Evolutionary conservation across 108 stramenopile genomes (phyloP).

Genomic region (Halocafeteria seosinensis): DNA sequence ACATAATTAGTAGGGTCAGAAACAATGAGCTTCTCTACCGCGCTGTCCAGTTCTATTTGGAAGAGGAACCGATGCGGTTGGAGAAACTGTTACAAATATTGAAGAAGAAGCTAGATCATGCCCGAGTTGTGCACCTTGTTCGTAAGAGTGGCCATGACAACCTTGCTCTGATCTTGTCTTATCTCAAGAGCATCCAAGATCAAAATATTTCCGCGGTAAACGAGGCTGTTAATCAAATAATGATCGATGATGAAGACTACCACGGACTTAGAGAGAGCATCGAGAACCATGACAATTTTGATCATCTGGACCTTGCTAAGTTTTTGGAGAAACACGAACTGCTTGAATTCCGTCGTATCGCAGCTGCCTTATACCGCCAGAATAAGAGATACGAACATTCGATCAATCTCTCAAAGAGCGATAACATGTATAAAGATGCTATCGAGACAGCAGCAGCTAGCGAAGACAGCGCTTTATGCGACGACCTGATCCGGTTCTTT

Average conservation of each 20-base stretch:
- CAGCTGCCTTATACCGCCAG: slow-evolving; percentile 89
- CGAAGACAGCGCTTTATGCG: slow-evolving; percentile 67
- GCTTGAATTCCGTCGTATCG: slow-evolving; percentile 94
- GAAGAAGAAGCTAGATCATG: slow-evolving; percentile 77
- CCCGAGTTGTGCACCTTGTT: slow-evolving; percentile 86
- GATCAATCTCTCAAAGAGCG: slow-evolving; percentile 84
- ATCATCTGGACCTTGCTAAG: slow-evolving; percentile 87
- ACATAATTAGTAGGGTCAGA: slow-evolving; percentile 79
- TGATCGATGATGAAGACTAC: slow-evolving; percentile 93
- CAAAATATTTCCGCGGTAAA: slow-evolving; percentile 87
- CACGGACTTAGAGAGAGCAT: slow-evolving; percentile 75
- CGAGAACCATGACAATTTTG: slow-evolving; percentile 96
- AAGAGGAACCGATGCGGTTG: slow-evolving; percentile 64
- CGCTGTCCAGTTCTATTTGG: slow-evolving; percentile 81
- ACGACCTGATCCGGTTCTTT: slow-evolving; percentile 88
- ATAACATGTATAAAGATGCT: slow-evolving; percentile 97
- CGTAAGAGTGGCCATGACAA: slow-evolving; percentile 64
- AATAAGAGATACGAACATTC: slow-evolving; percentile 88
- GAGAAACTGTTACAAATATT: slow-evolving; percentile 79
- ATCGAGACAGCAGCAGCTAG: slow-evolving; percentile 94
- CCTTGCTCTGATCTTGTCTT: slow-evolving; percentile 68
- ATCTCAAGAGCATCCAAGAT: slow-evolving; percentile 89
- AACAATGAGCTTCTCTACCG: slow-evolving; percentile 95
- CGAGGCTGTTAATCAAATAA: slow-evolving; percentile 91
- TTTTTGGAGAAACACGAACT: slow-evolving; percentile 90